Conservation (phyloP, 2,329 filamentous ascomycete species). For the Didymella pinodella region DNA sequence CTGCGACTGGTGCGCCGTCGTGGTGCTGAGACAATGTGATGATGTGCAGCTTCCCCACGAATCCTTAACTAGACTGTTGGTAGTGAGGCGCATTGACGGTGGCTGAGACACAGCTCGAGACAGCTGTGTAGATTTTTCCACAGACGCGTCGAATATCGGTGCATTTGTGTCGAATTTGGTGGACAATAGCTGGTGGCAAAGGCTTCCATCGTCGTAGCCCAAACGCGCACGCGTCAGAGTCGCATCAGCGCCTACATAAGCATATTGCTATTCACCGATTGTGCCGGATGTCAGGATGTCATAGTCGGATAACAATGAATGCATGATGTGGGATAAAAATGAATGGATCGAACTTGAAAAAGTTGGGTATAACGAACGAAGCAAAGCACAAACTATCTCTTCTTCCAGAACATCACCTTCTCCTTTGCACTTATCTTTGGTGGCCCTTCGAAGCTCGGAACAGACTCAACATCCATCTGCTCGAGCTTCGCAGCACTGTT, state of each 20-base stretch:
- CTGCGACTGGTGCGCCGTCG: slow-evolving; percentile 8
- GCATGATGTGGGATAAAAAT: neutral
- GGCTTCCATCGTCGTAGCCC: neutral
- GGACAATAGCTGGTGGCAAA: neutral
- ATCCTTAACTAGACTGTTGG: neutral
- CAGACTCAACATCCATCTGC: slow-evolving; percentile 47
- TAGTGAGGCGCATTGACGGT: slow-evolving; percentile 10
- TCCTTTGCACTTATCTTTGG: slow-evolving; percentile 36
- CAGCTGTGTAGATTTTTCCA: neutral
- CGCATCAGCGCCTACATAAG: neutral
- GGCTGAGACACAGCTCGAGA: slow-evolving; percentile 13
- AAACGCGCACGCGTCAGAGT: slow-evolving; percentile 1
- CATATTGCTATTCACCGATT: neutral
- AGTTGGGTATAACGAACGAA: slow-evolving; percentile 4
- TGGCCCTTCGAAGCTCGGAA: slow-evolving; percentile 43
- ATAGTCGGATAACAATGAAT: neutral
- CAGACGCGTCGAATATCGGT: neutral
- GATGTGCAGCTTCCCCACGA: slow-evolving; percentile 17
- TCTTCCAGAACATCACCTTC: slow-evolving; percentile 44
- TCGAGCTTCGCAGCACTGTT: slow-evolving; percentile 40
- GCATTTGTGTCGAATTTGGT: neutral
- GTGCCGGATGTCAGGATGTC: neutral
- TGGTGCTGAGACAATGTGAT: slow-evolving; percentile 9
- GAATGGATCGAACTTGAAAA: neutral
- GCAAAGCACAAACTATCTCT: slow-evolving; percentile 26